phyloP scores from a whole-genome alignment of 768 basidiomycete species.

The Tricholoma terreum region DNA sequence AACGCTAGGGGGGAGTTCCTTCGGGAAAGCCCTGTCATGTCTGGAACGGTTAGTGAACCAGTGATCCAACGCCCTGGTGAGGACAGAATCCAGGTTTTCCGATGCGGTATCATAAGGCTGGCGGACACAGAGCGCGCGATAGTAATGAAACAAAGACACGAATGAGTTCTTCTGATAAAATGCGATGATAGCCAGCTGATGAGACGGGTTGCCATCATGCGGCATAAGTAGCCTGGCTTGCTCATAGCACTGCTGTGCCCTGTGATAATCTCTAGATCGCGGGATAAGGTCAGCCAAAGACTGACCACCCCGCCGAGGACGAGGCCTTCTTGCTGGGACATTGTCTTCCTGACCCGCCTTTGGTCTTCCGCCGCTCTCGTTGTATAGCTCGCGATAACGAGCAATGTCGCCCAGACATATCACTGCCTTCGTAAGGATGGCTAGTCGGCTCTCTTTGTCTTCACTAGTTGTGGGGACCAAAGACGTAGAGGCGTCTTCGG shows the following conservation, averaged over 20 bases:
- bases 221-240: slow-evolving; percentile 82
- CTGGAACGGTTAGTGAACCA: slow-evolving; percentile 44
- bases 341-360: slow-evolving; percentile 67
- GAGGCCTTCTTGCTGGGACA: slow-evolving; percentile 36
- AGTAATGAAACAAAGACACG: slow-evolving; percentile 78
- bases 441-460: slow-evolving; percentile 63
- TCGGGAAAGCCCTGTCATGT: slow-evolving; percentile 28
- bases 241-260: slow-evolving; percentile 79
- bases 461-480: slow-evolving; percentile 40
- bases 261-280: slow-evolving; percentile 66
- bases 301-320: slow-evolving; percentile 48
- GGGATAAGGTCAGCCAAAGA: slow-evolving; percentile 44
- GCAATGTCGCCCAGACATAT: slow-evolving; percentile 94
- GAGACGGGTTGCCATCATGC: slow-evolving; percentile 89
- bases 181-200: slow-evolving; percentile 92
- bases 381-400: slow-evolving; percentile 89
- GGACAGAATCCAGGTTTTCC: slow-evolving; percentile 76
- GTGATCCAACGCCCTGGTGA: slow-evolving; percentile 63
- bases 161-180: slow-evolving; percentile 85
- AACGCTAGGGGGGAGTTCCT: slow-evolving; percentile 44
- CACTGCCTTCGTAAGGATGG: slow-evolving; percentile 80
- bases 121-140: slow-evolving; percentile 84
- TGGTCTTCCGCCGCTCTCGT: slow-evolving; percentile 63
- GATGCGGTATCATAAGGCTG: slow-evolving; percentile 85
- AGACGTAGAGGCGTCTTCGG: slow-evolving; percentile 43